phyloP scores from a whole-genome alignment of 495 filamentous ascomycete species.

The Penicillium goetzii region DNA sequence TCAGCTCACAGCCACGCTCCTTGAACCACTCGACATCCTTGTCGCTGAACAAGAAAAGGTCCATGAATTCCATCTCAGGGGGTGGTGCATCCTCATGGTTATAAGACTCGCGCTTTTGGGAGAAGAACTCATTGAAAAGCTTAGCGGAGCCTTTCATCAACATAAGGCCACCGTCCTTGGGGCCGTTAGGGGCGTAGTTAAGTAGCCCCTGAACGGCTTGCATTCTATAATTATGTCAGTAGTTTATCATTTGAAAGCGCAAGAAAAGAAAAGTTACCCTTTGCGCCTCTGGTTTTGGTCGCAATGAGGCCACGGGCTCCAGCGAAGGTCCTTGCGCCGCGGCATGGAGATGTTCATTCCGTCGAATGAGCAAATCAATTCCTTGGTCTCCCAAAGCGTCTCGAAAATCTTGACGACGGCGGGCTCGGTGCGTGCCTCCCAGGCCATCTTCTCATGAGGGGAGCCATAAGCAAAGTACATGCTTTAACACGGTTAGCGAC shows the following conservation, averaged over 20 bases:
- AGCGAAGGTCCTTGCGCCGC: neutral
- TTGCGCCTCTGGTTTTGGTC: neutral
- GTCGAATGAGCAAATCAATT: neutral
- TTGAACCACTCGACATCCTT: neutral
- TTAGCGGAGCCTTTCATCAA: neutral
- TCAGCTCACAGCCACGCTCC: slow-evolving; percentile 38
- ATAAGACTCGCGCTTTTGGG: neutral
- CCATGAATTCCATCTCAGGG: neutral
- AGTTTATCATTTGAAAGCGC: neutral
- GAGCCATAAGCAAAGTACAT: slow-evolving; percentile 37
- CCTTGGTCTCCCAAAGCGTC: neutral
- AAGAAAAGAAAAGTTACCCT: neutral
- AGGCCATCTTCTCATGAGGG: slow-evolving; percentile 35
- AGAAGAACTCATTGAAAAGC: neutral
- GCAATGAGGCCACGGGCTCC: neutral
- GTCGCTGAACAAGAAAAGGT: neutral
- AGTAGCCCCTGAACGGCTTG: neutral
- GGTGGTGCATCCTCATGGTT: neutral
- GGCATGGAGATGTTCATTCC: neutral
- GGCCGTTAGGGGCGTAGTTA: neutral
- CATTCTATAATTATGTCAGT: neutral
- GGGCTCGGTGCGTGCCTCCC: slow-evolving; percentile 21
- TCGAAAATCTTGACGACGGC: neutral
- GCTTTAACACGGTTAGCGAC: slow-evolving; percentile 1
- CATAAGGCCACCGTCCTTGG: neutral